phyloP scores from a whole-genome alignment of 1,284 basidiomycete genomes.

The Athelia sp. region DNA sequence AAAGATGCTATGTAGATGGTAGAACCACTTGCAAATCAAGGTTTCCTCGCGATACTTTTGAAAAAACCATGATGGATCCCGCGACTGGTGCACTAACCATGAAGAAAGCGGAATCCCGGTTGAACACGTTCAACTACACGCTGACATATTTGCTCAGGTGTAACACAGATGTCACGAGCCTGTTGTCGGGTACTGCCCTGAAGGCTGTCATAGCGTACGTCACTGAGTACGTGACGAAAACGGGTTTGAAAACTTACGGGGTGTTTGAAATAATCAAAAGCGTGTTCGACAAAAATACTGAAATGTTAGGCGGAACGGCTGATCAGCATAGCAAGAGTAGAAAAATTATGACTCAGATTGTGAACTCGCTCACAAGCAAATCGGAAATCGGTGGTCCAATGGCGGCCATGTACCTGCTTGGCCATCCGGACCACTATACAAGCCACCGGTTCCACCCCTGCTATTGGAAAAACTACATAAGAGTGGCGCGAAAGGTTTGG shows the following conservation, averaged over 20 bases:
- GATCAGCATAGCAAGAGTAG: no score
- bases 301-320: conserved; percentile 12
- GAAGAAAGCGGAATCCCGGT: conserved; percentile 17
- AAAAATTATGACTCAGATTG: no score
- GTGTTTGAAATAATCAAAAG: conserved; percentile 24
- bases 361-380: conserved; percentile 18
- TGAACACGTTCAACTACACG: conserved; percentile 18
- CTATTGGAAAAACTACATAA: conserved; percentile 20
- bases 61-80: conserved; percentile 16
- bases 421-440: conserved; percentile 25
- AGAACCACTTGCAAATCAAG: conserved; percentile 20
- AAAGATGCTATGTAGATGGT: conserved; percentile 11
- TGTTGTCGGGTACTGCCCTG: conserved; percentile 24
- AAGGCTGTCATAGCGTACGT: conserved; percentile 26
- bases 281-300: conserved; percentile 9
- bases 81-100: conserved; percentile 16
- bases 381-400: conserved; percentile 24
- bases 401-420: conserved; percentile 21
- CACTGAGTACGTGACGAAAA: conserved; percentile 27
- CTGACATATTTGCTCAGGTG: conserved; percentile 16
- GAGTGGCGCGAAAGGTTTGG: not conserved
- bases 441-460: conserved; percentile 21
- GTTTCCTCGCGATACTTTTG: conserved; percentile 21
- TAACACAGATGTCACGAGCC: conserved; percentile 22
- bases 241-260: conserved; percentile 23